Base-by-base conservation (phyloP, 2,329 filamentous ascomycete species). In the Colletotrichum sp. region DNA sequence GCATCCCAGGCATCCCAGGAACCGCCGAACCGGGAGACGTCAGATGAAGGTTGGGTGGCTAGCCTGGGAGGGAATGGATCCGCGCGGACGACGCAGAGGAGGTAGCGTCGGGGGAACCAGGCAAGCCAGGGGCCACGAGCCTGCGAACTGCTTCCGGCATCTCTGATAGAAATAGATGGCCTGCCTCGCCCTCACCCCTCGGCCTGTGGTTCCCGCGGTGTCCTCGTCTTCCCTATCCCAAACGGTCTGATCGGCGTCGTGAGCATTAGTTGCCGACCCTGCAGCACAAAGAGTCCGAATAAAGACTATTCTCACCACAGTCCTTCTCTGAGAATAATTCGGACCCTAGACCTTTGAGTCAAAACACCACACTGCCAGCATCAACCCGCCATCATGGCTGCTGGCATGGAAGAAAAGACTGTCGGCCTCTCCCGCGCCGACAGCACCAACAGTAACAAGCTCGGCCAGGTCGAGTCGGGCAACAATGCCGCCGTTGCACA, bases 381-480 rank as follows among this genome's bases (percentile, higher is more conserved):
- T 36, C 55, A 69, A 21, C n/a, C 26, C n/a, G 13, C 34, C 66
- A 52, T 48, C 36, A 76, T 76, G 74, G 74, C 74, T 36, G n/a
- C 70, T 32, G 58, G 24, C 16, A 70, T 43, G 70, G 74, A 75
- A 55, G 74, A 76, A 70, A 76, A 76, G 66, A 74, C 58, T 32
- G 74, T 75, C 60, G 74, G 74, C 48, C 70, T 76, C 18, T 38
- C 64, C 74, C 74, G 74, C 10, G 65, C 74, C 65, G 66, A 76
- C 65, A 76, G 74, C 71, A 38, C 65, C 70, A 74, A 56, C 32
- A 73, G 70, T 34, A 73, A 76, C 71, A 73, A 70, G 52, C 74
- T 76, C 58, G 74, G 74, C n/a, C 65, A 70, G 36, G 74, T 76
- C 65, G 60, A 66, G 36, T 76, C 74, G 8, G 71, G 71, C 21